Base-by-base conservation (phyloP, 1,139 yeast genomes). In the Debaryomyces sp. region DNA sequence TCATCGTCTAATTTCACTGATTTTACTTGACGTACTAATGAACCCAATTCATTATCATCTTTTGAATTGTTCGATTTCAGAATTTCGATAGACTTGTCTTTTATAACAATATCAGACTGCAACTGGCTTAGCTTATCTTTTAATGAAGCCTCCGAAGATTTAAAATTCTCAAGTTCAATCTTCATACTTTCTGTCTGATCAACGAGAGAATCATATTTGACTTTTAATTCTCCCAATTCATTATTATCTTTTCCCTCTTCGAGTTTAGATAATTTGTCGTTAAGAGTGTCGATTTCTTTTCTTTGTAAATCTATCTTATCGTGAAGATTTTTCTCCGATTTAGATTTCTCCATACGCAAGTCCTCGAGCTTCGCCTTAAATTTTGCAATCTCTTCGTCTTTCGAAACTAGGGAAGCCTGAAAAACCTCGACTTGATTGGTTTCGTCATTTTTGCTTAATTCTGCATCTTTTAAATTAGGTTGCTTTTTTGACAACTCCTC, bases 31-130 rank as follows among this genome's bases (percentile, higher is more conserved):
- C 33, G 22, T 30, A 44, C 22, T 9, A 39, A 23, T 10, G 15
- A 24, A 12, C 21, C 17, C 18, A 33, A 9, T 7, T 39, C 41
- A 15, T 35, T 21, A 7, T 21, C 26, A 1, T 26, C 22, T 8
- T 2, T 17, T 24, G n/a, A 8, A 10, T 26, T 13, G 5, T 13
- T 17, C 10, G 34, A 27, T 30, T 17, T 39, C n/a, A 18, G n/a
- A 9, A 29, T n/a, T 12, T 30, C 36, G 12, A 30, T 30, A 22
- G 8, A n/a, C 22, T 22, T 32, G 23, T 41, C 43, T 12, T 41
- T 41, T 15, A 21, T 12, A n/a, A 13, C 52, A 8, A 57, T 49
- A 39, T 59, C 60, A 40, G 48, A 43, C 37, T 56, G 54, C 40
- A 52, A 51, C 34, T 49, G 53, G 44, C 34, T 43, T 17, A 39